A percentile compares a stretch with the other conserved stretches of the same genome.
Conservation (phyloP, 495 filamentous ascomycete species). For the Trichoderma virens region DNA sequence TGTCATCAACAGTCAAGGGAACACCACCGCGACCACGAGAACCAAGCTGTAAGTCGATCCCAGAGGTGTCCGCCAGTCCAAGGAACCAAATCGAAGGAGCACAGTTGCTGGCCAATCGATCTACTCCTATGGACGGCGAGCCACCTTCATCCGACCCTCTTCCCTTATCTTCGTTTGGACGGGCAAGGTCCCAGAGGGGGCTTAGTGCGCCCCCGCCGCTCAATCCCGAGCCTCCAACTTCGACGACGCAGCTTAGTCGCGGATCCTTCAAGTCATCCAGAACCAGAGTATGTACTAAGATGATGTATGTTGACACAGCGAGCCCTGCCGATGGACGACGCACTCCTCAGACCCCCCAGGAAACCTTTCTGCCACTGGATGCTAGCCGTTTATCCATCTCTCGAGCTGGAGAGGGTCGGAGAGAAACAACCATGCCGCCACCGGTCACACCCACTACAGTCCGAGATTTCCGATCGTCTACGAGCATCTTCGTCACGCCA, state of each 20-base stretch:
- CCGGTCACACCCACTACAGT: constrained; percentile 75
- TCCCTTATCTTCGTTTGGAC: constrained; percentile 17
- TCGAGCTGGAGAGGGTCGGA: constrained; percentile 29
- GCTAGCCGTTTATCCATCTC: constrained; percentile 76
- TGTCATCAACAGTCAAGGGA: constrained; percentile 20
- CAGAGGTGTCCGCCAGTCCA: constrained; percentile 15
- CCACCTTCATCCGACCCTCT: constrained; percentile 9
- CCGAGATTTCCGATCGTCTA: constrained; percentile 42
- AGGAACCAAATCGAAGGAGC: constrained; percentile 17
- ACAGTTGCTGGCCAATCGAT: neutral
- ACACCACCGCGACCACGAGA: constrained; percentile 14
- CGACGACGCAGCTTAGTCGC: constrained; percentile 3
- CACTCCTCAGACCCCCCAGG: constrained; percentile 73
- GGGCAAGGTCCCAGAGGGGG: constrained; percentile 10
- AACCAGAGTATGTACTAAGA: constrained; percentile 32
- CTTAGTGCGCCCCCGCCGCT: constrained; percentile 14
- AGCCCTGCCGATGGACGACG: constrained; percentile 41
- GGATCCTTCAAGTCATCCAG: constrained; percentile 14
- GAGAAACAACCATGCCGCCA: constrained; percentile 42
- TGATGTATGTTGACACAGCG: constrained; percentile 35
- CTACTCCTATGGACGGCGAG: neutral
- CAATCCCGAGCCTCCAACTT: constrained; percentile 4
- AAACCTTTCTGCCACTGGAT: constrained; percentile 67
- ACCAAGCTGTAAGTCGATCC: constrained; percentile 38
- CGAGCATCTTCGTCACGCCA: constrained; percentile 41